Conservation (phyloP, 2,329 filamentous ascomycete genomes). For the Arthrocladium fulminans region DNA sequence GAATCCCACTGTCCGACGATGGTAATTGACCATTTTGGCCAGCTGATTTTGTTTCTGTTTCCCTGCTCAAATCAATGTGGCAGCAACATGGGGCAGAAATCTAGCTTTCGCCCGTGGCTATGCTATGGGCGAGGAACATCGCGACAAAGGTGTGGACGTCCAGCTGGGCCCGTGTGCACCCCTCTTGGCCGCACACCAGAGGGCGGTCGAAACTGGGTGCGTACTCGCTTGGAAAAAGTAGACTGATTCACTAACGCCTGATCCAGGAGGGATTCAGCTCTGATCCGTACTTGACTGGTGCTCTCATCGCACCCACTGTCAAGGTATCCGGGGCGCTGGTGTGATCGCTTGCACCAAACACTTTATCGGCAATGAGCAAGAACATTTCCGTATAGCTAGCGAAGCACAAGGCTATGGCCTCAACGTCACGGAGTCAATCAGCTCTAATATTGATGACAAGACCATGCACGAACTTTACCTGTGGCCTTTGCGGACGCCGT, state of each 20-base stretch:
- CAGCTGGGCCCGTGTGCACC: slow-evolving; percentile 66
- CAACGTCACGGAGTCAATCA: slow-evolving; percentile 53
- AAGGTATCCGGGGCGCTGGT: slow-evolving; percentile 72
- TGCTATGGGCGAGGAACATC: slow-evolving; percentile 67
- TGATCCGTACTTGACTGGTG: slow-evolving; percentile 66
- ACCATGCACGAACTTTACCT: slow-evolving; percentile 57
- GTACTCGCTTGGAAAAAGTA: too few species aligned
- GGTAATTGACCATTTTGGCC: too few species aligned
- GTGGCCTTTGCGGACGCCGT: slow-evolving; percentile 61
- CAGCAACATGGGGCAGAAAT: slow-evolving; percentile 69
- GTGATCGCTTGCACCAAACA: slow-evolving; percentile 79
- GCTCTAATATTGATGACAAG: slow-evolving; percentile 54
- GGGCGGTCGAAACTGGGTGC: slow-evolving; percentile 65
- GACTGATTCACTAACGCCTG: too few species aligned
- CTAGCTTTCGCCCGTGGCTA: slow-evolving; percentile 61
- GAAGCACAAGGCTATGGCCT: slow-evolving; percentile 52
- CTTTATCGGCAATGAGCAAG: slow-evolving; percentile 64
- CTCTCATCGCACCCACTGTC: slow-evolving; percentile 63
- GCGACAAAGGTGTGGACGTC: slow-evolving; percentile 64
- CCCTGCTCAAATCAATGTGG: slow-evolving; percentile 66
- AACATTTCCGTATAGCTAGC: slow-evolving; percentile 57
- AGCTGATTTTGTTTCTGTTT: slow-evolving; percentile 81
- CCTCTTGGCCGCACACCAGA: slow-evolving; percentile 60
- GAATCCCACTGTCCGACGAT: too few species aligned
- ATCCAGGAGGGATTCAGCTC: slow-evolving; percentile 56